These are phyloP conservation scores for Phylloporus sp. DNA, from an alignment of 768 basidiomycete genomes.

Conservation along the genomic window DNA sequence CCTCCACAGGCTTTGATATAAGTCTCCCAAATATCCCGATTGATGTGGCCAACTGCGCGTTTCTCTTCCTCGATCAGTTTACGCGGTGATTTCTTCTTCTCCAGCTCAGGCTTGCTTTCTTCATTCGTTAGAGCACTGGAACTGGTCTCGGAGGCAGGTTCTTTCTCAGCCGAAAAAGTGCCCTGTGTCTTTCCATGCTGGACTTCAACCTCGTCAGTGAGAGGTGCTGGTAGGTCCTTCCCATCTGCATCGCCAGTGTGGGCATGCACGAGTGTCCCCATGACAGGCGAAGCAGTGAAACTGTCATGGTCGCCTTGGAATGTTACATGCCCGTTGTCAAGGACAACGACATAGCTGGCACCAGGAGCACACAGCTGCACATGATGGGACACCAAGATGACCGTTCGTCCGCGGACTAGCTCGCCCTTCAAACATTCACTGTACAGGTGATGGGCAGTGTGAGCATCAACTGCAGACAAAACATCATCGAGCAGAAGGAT, in stretches of 20 bases:
- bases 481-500: constrained; percentile 85
- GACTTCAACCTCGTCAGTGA: constrained; percentile 2
- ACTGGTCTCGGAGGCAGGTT: constrained; percentile 38
- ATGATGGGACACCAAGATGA: constrained; percentile 92
- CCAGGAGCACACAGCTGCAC: constrained; percentile 82
- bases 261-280: constrained; percentile 66
- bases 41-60: constrained; percentile 70
- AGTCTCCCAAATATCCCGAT: constrained; percentile 59
- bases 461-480: constrained; percentile 70
- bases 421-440: constrained; percentile 77
- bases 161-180: constrained; percentile 21
- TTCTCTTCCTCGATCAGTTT: constrained; percentile 85
- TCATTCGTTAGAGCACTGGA: constrained; percentile 40
- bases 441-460: constrained; percentile 81
- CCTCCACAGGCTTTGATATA: constrained; percentile 53
- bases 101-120: constrained; percentile 33
- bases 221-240: constrained; percentile 35
- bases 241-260: constrained; percentile 37
- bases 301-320: constrained; percentile 65
- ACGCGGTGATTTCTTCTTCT: constrained; percentile 61
- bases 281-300: constrained; percentile 66
- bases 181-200: constrained; percentile 12
- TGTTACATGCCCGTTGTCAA: constrained; percentile 65
- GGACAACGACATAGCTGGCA: constrained; percentile 77
- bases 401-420: constrained; percentile 71